Base-by-base conservation (phyloP, 106 monocot species). In the Agapanthus africanus region DNA sequence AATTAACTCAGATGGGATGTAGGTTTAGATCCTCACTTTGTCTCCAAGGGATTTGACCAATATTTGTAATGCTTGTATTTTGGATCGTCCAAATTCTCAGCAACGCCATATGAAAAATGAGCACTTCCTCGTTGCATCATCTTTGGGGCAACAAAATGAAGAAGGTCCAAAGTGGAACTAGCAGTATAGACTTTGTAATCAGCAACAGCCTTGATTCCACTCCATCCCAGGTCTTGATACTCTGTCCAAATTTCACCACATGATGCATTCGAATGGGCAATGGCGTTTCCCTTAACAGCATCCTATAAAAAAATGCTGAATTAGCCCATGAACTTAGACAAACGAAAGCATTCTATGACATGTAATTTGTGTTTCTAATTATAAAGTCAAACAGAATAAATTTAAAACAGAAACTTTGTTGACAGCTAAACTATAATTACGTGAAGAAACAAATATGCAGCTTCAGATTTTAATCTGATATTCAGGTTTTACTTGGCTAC, bases 41-140 rank as follows among this genome's bases (percentile, higher is more conserved):
- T 93, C 65, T 93, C 93, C 81, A 99, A 76, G 64, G 99, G 99
- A 54, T 99, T 99, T 36, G 99, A 99, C 99, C 99, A 99, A 76
- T 99, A 87, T 81, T 87, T 99, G 73, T 93, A 90, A 65, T 99
- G 87, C 50, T 71, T 26, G 52, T 93, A 99, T 63, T 93, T 85
- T 21, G 85, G 83, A 67, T 99, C 93, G 81, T 87, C 90, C 74
- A 99, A 71, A 73, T 99, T 71, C 18, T 99, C 99, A 49, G 99
- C 99, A 66, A 99, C 83, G 51, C 99, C 99, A 83, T 90, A 90
- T 50, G 93, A 90, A 76, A 93, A 99, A 79, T 99, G 99, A 72
- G 79, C 77, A 76, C 76, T 87, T 54, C 99, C 99, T 70, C 99
- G 89, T 38, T 87, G 78, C 99, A 99, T 99, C 99, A 99, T 99